A percentile compares a stretch with the other conserved stretches of the same genome.
These are phyloP conservation scores for Zalaria sp. DNA, from an alignment of 2,329 filamentous ascomycete species.

Conservation along the genomic window DNA sequence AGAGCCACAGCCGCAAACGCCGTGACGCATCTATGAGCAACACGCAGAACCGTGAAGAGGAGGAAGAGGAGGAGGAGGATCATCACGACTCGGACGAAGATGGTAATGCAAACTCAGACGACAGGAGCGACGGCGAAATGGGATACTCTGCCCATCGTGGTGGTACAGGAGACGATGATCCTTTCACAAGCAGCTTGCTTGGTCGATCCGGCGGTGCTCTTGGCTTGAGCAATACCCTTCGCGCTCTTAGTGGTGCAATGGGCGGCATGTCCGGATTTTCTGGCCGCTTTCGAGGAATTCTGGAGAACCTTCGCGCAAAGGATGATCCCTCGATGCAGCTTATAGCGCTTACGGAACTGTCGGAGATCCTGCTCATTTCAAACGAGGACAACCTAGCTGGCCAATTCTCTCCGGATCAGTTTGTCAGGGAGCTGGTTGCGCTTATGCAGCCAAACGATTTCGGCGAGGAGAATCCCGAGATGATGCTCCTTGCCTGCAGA, in stretches of 20 bases:
- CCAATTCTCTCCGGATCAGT: constrained; percentile 86
- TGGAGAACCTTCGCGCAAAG: constrained; percentile 56
- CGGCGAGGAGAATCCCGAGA: constrained; percentile 77
- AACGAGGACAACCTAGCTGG: constrained; percentile 94
- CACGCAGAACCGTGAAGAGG: constrained; percentile 9
- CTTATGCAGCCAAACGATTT: constrained; percentile 87
- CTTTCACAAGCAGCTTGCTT: constrained; percentile 49
- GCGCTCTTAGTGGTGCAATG: constrained; percentile 86
- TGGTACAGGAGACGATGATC: constrained; percentile 41
- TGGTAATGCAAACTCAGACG: constrained; percentile 33
- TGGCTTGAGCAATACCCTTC: constrained; percentile 63
- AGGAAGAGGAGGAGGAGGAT: constrained; percentile 16
- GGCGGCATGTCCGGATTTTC: constrained; percentile 86
- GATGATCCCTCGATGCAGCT: constrained; percentile 79
- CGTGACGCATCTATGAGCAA: constrained; percentile 1
- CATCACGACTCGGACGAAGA: constrained; percentile 14
- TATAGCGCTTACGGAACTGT: constrained; percentile 83
- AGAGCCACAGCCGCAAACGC: constrained; percentile 10
- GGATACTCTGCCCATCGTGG: constrained; percentile 39
- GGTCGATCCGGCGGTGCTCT: constrained; percentile 47
- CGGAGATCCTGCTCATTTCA: constrained; percentile 82
- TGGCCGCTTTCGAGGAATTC: constrained; percentile 53
- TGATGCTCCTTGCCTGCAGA: constrained; percentile 92
- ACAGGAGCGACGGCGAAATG: constrained; percentile 53
- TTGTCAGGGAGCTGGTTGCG: constrained; percentile 83